A percentile compares a stretch with the other conserved stretches of the same genome.
These are phyloP conservation scores for Zoysia matrella DNA, from an alignment of 202 grass and related monocot genomes.

Conservation along the genomic window DNA sequence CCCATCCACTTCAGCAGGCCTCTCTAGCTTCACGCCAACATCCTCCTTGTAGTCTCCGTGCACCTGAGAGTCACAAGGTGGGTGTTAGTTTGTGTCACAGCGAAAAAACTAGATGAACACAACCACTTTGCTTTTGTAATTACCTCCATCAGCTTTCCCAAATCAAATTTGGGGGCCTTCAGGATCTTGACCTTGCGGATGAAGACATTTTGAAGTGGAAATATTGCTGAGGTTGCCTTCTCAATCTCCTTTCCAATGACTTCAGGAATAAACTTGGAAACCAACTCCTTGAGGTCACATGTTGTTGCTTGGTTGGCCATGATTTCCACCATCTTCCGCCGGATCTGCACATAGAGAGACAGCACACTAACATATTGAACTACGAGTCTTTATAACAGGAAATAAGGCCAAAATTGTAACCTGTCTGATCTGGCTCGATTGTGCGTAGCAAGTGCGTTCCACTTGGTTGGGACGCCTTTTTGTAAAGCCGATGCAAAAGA, in stretches of 20 bases:
- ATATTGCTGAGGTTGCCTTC: conserved; percentile 67
- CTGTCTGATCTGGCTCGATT: conserved; percentile 78
- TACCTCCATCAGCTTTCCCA: conserved; percentile 89
- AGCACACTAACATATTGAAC: background rate
- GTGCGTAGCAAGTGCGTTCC: conserved; percentile 77
- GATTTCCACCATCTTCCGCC: conserved; percentile 73
- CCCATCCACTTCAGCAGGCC: conserved; percentile 40
- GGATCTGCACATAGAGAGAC: conserved; percentile 50
- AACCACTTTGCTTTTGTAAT: background rate
- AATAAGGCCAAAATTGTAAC: conserved; percentile 26
- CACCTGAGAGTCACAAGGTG: conserved; percentile 37
- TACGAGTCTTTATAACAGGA: background rate
- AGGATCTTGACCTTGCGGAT: conserved; percentile 84
- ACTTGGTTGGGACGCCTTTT: conserved; percentile 73
- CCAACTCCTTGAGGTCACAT: conserved; percentile 75
- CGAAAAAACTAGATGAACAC: background rate
- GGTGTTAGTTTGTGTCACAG: background rate
- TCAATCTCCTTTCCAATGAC: conserved; percentile 81
- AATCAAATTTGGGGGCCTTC: conserved; percentile 76
- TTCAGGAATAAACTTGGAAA: conserved; percentile 75
- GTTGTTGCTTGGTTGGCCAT: conserved; percentile 64
- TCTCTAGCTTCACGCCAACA: conserved; percentile 62
- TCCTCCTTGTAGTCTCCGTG: conserved; percentile 89
- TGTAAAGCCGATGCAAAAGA: conserved; percentile 83
- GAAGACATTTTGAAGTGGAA: conserved; percentile 73